Evolutionary conservation across 768 basidiomycete genomes (phyloP).

Genomic region (Naematelia encephala): DNA sequence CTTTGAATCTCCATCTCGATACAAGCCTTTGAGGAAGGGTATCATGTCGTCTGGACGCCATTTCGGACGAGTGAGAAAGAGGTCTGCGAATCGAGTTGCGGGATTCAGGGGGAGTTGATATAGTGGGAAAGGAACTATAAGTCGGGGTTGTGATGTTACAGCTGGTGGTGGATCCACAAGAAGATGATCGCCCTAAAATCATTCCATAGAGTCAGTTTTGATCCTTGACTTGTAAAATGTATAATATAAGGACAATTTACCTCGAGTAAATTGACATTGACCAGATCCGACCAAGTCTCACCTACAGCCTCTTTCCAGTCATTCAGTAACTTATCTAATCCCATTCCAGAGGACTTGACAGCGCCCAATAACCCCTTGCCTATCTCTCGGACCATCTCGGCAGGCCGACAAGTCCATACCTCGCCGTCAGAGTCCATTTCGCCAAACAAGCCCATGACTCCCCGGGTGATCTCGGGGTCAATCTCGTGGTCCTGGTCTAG

Average conservation of each 20-base stretch:
- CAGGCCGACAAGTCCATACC: constrained; percentile 56
- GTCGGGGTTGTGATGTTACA: constrained; percentile 19
- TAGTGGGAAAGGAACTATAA: constrained; percentile 71
- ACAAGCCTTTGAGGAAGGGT: constrained; percentile 77
- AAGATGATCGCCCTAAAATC: constrained; percentile 67
- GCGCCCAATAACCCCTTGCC: constrained; percentile 70
- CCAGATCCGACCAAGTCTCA: constrained; percentile 65
- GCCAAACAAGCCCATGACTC: constrained; percentile 86
- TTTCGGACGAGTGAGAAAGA: constrained; percentile 62
- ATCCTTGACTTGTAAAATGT: too few species aligned
- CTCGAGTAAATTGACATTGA: constrained; percentile 66
- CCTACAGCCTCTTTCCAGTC: constrained; percentile 75
- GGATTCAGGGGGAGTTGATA: constrained; percentile 73
- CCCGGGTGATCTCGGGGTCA: constrained; percentile 59
- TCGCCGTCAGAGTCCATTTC: constrained; percentile 6
- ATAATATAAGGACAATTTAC: constrained; percentile 54
- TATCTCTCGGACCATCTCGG: constrained; percentile 64
- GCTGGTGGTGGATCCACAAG: constrained; percentile 55
- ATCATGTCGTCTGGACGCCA: constrained; percentile 69
- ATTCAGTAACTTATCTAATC: constrained; percentile 56
- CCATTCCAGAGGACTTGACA: constrained; percentile 55
- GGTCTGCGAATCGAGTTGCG: constrained; percentile 73
- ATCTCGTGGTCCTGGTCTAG: constrained; percentile 74
- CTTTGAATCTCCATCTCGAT: constrained; percentile 65
- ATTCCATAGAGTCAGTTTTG: too few species aligned